Evolutionary conservation across 1,284 basidiomycete species (phyloP), one percentile per base, ranked within the genome.

Genomic region (Polyporus tsugae): DNA sequence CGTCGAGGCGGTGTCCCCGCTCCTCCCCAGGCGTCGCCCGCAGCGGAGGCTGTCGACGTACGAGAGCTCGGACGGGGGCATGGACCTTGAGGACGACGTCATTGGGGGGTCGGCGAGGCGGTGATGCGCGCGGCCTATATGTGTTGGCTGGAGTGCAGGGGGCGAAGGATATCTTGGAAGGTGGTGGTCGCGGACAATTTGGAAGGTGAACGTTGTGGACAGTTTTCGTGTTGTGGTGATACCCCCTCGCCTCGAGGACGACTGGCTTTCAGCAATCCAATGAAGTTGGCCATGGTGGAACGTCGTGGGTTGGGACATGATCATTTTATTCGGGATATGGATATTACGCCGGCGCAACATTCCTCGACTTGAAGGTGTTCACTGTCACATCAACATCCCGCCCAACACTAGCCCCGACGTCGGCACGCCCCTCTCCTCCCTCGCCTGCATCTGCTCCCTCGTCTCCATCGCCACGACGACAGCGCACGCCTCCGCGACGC

Each of bases 1-100:
- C 7, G 74, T 76, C 4, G 77, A 76, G 46, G 73, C 70, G n/a
- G 52, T 67, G 58, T 65, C 68, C 35, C 63, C 69, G 33, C 58
- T 77, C 29, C 53, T 25, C 33, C 69, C 67, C 39, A 53, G 55
- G 11, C 62, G 52, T 5, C 62, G 65, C 61, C 66, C 55, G 33
- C 59, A 62, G 10, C 69, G 75, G 62, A 69, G 85, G 63, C 70
- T 86, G 63, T 87, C 87, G 10, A 83, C 82, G 36, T 87, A 80
- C 70, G 83, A 87, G 67, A 81, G 81, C 25, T 78, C 77, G 6
- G 83, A 87, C 15, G 82, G 80, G 13, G 73, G 75, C 1, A 78
- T 83, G 78, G 82, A 84, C 68, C 70, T 84, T 41, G 85, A 86
- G 72, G 80, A 78, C 57, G 82, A 81, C 46, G 70, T 70, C 35